Evolutionary conservation across 2,329 filamentous ascomycete genomes (phyloP), one percentile per base, ranked within the genome.

Genomic region (Aspergillus sp.): DNA sequence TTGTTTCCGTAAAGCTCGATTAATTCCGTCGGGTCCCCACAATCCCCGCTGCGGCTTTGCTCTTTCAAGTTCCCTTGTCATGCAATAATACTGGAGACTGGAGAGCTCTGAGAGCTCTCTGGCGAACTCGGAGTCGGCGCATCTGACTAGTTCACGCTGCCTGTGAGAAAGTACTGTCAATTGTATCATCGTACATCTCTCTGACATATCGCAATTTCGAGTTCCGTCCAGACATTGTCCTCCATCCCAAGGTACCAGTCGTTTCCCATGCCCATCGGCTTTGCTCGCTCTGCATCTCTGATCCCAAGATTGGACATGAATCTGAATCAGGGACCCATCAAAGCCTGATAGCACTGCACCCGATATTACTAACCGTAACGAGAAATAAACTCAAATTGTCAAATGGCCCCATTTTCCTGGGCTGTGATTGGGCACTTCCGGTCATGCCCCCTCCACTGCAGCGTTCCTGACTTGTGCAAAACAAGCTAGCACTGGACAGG

Each of bases 391-490:
- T 58, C 59, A 64, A 64, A 58, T 56, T 53, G 57, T 54, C 61
- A 53, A 57, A 62, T 49, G 57, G 54, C 47, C 53, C 52, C 51
- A 58, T 57, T 52, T 24, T 26, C 15, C 52, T 26, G 2, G 57
- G 61, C 53, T 53, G 50, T 56, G 39, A 64, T 64, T 68, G 64
- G 66, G 48, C 50, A 50, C 45, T 34, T 53, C 52, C 42, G 9
- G 26, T 30, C 52, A 60, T 62, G 44, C 61, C 63, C 64, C 62
- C n/a, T n/a, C 67, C 67, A 69, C 66, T 41, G 55, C 64, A 62
- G 65, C 62, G 66, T 68, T 66, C 67, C 66, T 69, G 68, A 67
- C 64, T 66, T 66, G 64, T 34, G 54, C 56, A 56, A 41, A 59
- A 61, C 24, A 32, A 56, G 55, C 49, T 48, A 60, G 57, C 34